Percentiles rank a stretch among this genome's conserved stretches.
Evolutionary conservation across 1,284 basidiomycete species (phyloP).

Genomic region (Naganishia albida): DNA sequence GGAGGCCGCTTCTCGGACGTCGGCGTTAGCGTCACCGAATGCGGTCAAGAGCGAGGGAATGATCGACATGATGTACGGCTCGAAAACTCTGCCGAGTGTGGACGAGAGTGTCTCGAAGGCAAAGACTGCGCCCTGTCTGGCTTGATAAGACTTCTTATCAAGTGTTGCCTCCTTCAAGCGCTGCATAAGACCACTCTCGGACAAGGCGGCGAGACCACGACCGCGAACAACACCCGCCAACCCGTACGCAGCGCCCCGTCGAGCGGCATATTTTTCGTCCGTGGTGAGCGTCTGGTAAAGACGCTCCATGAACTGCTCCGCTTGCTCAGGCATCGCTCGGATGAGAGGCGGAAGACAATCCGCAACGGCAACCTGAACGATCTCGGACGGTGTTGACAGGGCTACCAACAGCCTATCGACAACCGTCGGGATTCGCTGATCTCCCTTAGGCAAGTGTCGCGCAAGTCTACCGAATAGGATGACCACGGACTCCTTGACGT

Average conservation of each 20-base stretch:
- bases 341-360: conserved; percentile 91
- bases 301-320: conserved; percentile 70
- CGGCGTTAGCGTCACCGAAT: conserved; percentile 86
- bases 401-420: conserved; percentile 89
- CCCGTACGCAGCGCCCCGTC: conserved; percentile 94
- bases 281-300: conserved; percentile 75
- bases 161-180: conserved; percentile 76
- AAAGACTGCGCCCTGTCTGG: conserved; percentile 92
- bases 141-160: conserved; percentile 84
- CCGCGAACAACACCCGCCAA: conserved; percentile 91
- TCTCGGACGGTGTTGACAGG: conserved; percentile 90
- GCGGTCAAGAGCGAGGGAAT: conserved; percentile 81
- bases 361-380: conserved; percentile 94
- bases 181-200: conserved; percentile 76
- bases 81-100: conserved; percentile 84
- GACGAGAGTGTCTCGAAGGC: conserved; percentile 88
- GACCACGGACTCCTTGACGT: conserved; percentile 91
- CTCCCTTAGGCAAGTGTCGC: conserved; percentile 76
- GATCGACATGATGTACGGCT: conserved; percentile 86
- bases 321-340: conserved; percentile 64
- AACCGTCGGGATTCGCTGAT: conserved; percentile 76
- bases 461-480: conserved; percentile 93
- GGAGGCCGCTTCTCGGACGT: conserved; percentile 92
- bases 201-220: conserved; percentile 79
- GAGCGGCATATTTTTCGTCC: conserved; percentile 81